phyloP scores from a whole-genome alignment of 2,329 filamentous ascomycete genomes.

The Fusarium xylarioides region DNA sequence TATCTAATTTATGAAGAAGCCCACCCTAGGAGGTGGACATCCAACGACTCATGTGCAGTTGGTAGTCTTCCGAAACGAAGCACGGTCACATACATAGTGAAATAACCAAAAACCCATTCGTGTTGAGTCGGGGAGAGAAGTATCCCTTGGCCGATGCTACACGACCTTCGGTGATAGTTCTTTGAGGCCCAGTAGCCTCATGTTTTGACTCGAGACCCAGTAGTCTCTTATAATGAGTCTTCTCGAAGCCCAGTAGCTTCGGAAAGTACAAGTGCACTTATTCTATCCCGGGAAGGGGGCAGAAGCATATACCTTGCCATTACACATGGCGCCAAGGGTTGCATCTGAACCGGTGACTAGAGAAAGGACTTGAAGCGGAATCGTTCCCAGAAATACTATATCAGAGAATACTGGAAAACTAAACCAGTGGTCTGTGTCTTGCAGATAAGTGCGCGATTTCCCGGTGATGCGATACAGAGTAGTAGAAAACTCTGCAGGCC shows the following conservation, averaged over 20 bases:
- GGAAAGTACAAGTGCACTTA: slow-evolving; percentile 17
- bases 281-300: neutral
- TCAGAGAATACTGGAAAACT: neutral
- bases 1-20: slow-evolving; percentile 13
- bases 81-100: slow-evolving; percentile 20
- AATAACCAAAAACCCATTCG: slow-evolving; percentile 29
- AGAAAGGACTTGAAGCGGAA: slow-evolving; percentile 11
- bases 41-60: slow-evolving; percentile 33
- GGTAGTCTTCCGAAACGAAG: slow-evolving; percentile 35
- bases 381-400: neutral
- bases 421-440: slow-evolving; percentile 5
- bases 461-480: neutral
- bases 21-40: slow-evolving; percentile 33
- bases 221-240: slow-evolving; percentile 22
- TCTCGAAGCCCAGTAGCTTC: slow-evolving; percentile 32
- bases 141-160: slow-evolving; percentile 20
- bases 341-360: slow-evolving; percentile 7
- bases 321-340: neutral
- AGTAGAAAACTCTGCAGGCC: neutral
- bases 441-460: neutral
- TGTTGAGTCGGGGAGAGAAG: slow-evolving; percentile 14
- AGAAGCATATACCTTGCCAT: slow-evolving; percentile 6
- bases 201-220: slow-evolving; percentile 16
- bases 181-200: slow-evolving; percentile 21
- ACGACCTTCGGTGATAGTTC: neutral